These are phyloP conservation scores for Alternaria longipes DNA, from an alignment of 2,329 filamentous ascomycete species.

Conservation along the genomic window DNA sequence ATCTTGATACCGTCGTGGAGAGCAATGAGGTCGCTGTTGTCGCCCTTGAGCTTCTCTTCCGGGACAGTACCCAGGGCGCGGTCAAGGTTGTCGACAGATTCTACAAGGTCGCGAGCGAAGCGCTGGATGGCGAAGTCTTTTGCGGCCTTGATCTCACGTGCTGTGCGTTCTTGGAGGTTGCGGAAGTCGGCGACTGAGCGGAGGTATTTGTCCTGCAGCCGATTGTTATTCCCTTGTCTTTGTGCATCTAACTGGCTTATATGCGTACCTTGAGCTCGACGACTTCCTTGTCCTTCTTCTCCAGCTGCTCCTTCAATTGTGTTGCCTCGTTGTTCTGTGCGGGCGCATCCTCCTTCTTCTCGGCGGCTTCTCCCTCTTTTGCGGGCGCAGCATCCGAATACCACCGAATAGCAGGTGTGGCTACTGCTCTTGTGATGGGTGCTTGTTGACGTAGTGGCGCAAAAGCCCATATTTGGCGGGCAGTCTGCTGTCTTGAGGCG, in stretches of 20 bases:
- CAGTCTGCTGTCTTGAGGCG: constrained; percentile 56
- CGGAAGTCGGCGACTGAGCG: constrained; percentile 96
- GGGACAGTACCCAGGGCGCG: constrained; percentile 85
- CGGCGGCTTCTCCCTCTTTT: constrained; percentile 52
- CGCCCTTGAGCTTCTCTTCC: constrained; percentile 71
- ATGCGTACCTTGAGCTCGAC: constrained; percentile 82
- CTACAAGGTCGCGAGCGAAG: constrained; percentile 93
- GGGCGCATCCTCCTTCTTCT: constrained; percentile 59
- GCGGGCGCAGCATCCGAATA: constrained; percentile 59
- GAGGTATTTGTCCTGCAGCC: constrained; percentile 84
- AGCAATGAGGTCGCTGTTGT: constrained; percentile 77
- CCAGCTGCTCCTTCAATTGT: constrained; percentile 69
- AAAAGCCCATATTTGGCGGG: constrained; percentile 53
- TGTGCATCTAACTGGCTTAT: neutral
- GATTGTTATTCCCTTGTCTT: neutral
- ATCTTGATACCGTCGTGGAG: constrained; percentile 92
- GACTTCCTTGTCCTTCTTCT: constrained; percentile 75
- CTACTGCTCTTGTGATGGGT: constrained; percentile 42
- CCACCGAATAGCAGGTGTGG: constrained; percentile 51
- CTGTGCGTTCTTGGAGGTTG: constrained; percentile 94
- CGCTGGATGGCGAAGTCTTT: constrained; percentile 93
- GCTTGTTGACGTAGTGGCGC: constrained; percentile 45
- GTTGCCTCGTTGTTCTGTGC: constrained; percentile 37
- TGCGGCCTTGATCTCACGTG: constrained; percentile 86
- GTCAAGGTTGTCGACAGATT: constrained; percentile 96